Conservation (phyloP, 495 filamentous ascomycete genomes). For the Platismatia glauca region DNA sequence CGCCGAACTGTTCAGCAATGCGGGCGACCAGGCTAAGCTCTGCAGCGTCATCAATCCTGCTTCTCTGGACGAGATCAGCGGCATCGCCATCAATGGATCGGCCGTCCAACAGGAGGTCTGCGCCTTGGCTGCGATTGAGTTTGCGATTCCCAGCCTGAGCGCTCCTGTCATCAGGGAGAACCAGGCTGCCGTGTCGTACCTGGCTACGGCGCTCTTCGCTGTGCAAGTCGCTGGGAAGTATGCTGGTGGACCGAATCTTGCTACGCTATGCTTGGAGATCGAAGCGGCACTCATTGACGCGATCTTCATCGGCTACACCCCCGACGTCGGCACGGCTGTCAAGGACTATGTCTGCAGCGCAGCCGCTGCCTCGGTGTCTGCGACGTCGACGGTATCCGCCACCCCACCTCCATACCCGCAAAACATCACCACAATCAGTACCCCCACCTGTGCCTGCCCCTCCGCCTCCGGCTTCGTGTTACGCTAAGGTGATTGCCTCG, state of each 20-base stretch:
- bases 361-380: not conserved
- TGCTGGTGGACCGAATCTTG: conserved; percentile 16
- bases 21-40: conserved; percentile 12
- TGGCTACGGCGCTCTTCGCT: conserved; percentile 16
- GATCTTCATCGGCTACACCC: conserved; percentile 11
- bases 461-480: conserved; percentile 11
- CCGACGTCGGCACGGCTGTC: conserved; percentile 8
- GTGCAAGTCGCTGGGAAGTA: conserved; percentile 13
- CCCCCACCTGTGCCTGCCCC: not conserved
- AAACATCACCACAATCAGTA: not conserved
- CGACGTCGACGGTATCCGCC: not conserved
- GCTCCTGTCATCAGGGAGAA: conserved; percentile 8
- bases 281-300: conserved; percentile 12
- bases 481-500: no score
- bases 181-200: conserved; percentile 9
- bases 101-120: conserved; percentile 18
- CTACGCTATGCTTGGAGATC: conserved; percentile 17
- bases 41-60: conserved; percentile 18
- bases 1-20: conserved; percentile 15
- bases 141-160: not conserved
- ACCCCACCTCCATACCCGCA: not conserved
- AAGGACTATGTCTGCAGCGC: conserved; percentile 18
- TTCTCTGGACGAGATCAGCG: conserved; percentile 10
- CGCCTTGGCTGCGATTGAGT: conserved; percentile 1
- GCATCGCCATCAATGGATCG: conserved; percentile 17